Base-by-base conservation (phyloP, 768 basidiomycete genomes). In the Phaffia tasmanica region DNA sequence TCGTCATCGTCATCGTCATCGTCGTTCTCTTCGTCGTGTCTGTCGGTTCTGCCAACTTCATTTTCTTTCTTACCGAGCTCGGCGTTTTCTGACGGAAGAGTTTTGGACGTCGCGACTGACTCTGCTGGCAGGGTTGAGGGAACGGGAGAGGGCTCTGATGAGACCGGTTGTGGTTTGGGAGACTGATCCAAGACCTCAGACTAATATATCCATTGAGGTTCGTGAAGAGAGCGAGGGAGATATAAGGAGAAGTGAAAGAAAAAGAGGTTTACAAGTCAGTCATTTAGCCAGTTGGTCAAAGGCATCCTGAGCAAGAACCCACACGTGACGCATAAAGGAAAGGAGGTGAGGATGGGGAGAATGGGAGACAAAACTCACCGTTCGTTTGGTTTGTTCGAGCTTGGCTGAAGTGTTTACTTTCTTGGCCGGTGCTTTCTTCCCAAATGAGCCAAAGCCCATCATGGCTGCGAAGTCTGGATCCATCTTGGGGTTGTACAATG, bases 1-100 rank as follows among this genome's bases (percentile, higher is more conserved):
- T 60, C 77, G 57, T 81, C 80, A 64, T 80, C 78, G 42, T 76
- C 74, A 42, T 78, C 74, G 71, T 83, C 74, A 32, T 75, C 71
- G 72, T 63, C 70, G 11, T 68, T 65, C 7, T 27, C 61, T 18
- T 57, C 61, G 3, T 67, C 63, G 8, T 68, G 68, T 63, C 72
- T 74, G 50, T 2, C 35, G 3, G 64, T 23, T 16, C 62, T 59
- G 18, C 69, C 53, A 15, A 66, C 68, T 1, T 70, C 70, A 16
- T 70, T 64, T 29, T 72, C 63, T 2, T 72, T 72, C 16, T 71
- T 68, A 15, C 57, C 47, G 1, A 25, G 42, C 25, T 35, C 55
- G 11, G 51, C 50, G 27, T 65, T 53, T 14, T 62, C 23, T 7
- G 18, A 63, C 3, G 23, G 25, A 64, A 67, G 5, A 29, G 32